Evolutionary conservation across 2,329 filamentous ascomycete genomes (phyloP).

Genomic region (Fonsecaea nubica): DNA sequence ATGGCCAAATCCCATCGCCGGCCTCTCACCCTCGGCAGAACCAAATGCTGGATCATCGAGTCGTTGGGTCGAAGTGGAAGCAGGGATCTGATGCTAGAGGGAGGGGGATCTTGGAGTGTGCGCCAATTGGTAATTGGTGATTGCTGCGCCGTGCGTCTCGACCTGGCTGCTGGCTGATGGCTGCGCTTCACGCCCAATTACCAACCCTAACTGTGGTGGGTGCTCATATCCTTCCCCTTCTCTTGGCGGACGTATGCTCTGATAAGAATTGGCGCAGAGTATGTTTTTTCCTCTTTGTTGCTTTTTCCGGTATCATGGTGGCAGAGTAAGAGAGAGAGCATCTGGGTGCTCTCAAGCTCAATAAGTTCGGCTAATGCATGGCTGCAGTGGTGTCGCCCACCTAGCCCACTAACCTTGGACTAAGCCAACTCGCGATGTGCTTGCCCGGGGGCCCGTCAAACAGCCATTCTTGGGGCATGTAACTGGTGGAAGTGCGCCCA

Average conservation of each 20-base stretch:
- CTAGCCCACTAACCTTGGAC: neutral
- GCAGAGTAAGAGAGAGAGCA: neutral
- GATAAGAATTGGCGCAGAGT: neutral
- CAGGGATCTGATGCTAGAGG: conserved; percentile 2
- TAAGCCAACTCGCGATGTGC: conserved; percentile 19
- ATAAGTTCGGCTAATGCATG: conserved; percentile 14
- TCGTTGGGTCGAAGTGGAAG: neutral
- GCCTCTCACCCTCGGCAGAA: conserved; percentile 15
- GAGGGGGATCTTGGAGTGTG: neutral
- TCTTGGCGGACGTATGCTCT: neutral
- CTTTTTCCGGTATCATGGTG: neutral
- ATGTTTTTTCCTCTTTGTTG: neutral
- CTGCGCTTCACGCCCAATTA: neutral
- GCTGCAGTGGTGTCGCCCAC: neutral
- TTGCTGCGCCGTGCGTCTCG: conserved; percentile 5
- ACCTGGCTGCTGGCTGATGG: neutral
- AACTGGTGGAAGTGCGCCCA: neutral
- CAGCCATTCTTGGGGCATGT: neutral
- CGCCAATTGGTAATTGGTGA: conserved; percentile 5
- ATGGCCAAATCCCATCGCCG: conserved; percentile 16
- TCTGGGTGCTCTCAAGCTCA: conserved; percentile 3
- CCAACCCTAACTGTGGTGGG: neutral
- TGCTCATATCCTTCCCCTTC: neutral
- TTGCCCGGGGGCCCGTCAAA: conserved; percentile 6
- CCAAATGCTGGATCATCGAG: neutral